Conservation (phyloP, 2,329 filamentous ascomycete species). For the Microcyclosporella mali region DNA sequence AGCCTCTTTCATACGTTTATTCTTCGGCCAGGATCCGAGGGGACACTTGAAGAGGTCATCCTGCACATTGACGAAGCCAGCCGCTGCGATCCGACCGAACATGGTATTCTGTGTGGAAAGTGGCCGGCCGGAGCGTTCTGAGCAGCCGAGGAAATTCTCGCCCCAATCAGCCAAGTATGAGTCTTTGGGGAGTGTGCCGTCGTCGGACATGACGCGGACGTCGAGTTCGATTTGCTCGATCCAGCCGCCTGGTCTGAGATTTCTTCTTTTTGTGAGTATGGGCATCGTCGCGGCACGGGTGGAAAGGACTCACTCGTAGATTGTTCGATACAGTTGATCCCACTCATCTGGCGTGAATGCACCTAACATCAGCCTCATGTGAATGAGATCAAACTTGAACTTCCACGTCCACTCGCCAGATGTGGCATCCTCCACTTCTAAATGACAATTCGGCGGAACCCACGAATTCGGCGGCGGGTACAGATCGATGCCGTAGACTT, state of each 20-base stretch:
- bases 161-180: slow-evolving; percentile 26
- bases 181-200: slow-evolving; percentile 29
- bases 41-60: slow-evolving; percentile 38
- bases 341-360: slow-evolving; percentile 13
- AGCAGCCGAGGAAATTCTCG: slow-evolving; percentile 12
- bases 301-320: slow-evolving; percentile 8
- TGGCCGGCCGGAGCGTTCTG: slow-evolving; percentile 8
- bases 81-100: slow-evolving; percentile 6
- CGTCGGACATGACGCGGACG: slow-evolving; percentile 11
- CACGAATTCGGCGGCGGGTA: slow-evolving; percentile 30
- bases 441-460: slow-evolving; percentile 15
- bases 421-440: slow-evolving; percentile 12
- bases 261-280: neutral
- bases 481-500: slow-evolving; percentile 33
- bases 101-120: slow-evolving; percentile 11
- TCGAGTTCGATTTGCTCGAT: slow-evolving; percentile 37
- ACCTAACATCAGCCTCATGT: slow-evolving; percentile 30
- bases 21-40: slow-evolving; percentile 36
- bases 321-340: slow-evolving; percentile 9
- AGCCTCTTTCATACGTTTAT: slow-evolving; percentile 33
- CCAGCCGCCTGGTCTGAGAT: slow-evolving; percentile 38
- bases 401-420: slow-evolving; percentile 13
- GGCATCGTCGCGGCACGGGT: no score
- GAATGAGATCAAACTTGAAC: slow-evolving; percentile 35
- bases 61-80: slow-evolving; percentile 26